These are phyloP conservation scores for Filosporella fistucella DNA, from an alignment of 495 filamentous ascomycete genomes.

Conservation along the genomic window DNA sequence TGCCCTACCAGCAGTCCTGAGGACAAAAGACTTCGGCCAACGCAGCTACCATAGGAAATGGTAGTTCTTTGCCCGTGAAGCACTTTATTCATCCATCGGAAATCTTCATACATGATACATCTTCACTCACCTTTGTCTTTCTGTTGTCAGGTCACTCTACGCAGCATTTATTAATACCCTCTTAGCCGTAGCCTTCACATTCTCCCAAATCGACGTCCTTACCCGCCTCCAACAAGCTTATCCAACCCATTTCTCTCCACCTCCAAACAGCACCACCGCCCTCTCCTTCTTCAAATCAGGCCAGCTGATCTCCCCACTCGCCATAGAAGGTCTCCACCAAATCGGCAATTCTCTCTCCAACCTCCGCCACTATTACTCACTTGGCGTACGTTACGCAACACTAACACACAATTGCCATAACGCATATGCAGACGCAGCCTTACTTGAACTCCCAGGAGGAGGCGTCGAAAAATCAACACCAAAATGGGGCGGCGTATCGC, in stretches of 20 bases:
- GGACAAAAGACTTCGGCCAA: too few relatives aligned
- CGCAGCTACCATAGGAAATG: too few relatives aligned
- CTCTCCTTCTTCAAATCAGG: constrained; percentile 50
- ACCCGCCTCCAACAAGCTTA: constrained; percentile 62
- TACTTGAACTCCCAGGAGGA: constrained; percentile 40
- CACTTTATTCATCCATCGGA: too few relatives aligned
- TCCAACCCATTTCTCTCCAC: constrained; percentile 62
- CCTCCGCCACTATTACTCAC: constrained; percentile 64
- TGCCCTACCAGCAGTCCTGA: too few relatives aligned
- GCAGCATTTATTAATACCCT: neutral
- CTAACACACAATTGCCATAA: constrained; percentile 95
- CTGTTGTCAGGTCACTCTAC: neutral
- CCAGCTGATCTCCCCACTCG: constrained; percentile 61
- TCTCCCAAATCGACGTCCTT: constrained; percentile 82
- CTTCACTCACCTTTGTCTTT: too few relatives aligned
- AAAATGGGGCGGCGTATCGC: constrained; percentile 61
- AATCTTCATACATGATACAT: too few relatives aligned
- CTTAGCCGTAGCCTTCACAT: constrained; percentile 62
- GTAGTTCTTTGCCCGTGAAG: too few relatives aligned
- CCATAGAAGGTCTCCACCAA: constrained; percentile 91
- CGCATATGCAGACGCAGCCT: constrained; percentile 78
- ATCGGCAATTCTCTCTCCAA: constrained; percentile 83
- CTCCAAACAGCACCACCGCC: constrained; percentile 53
- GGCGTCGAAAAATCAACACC: constrained; percentile 41
- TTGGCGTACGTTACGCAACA: constrained; percentile 90